Evolutionary conservation across 139 green algal genomes (phyloP).

Genomic region (Chlamydomonas sp.): DNA sequence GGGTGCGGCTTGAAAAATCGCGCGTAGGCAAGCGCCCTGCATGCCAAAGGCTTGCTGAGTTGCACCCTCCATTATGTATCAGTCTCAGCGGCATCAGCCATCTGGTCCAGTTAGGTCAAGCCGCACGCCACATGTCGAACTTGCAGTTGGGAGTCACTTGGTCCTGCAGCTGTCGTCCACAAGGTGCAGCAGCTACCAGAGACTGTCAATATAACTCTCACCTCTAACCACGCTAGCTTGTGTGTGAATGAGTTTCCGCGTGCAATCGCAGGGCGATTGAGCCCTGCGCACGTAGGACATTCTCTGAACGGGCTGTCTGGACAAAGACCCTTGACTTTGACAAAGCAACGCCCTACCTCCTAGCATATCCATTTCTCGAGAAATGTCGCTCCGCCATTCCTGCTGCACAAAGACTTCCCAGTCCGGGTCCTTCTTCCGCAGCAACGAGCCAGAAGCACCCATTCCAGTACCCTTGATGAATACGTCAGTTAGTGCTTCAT

Average conservation of each 20-base stretch:
- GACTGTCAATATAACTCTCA: neutral
- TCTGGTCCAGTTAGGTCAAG: neutral
- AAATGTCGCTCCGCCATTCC: too few species aligned
- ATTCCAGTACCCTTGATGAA: too few species aligned
- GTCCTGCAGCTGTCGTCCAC: neutral
- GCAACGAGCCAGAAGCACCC: too few species aligned
- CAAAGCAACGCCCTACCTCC: too few species aligned
- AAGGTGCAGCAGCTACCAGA: neutral
- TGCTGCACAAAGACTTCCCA: too few species aligned
- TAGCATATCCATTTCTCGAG: too few species aligned
- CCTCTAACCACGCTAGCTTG: constrained; percentile 17
- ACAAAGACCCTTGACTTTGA: too few species aligned
- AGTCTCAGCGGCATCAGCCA: neutral
- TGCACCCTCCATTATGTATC: neutral
- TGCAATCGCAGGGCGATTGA: neutral
- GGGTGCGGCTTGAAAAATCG: too few species aligned
- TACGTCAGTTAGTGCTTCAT: too few species aligned
- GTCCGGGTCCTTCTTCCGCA: too few species aligned
- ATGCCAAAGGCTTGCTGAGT: neutral
- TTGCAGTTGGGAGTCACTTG: neutral
- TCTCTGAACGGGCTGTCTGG: too few species aligned
- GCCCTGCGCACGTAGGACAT: neutral
- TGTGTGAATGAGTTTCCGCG: neutral
- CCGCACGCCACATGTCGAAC: neutral
- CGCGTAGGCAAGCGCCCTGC: too few species aligned